Conservation (phyloP, 768 basidiomycete species). For the Zangia roseola region DNA sequence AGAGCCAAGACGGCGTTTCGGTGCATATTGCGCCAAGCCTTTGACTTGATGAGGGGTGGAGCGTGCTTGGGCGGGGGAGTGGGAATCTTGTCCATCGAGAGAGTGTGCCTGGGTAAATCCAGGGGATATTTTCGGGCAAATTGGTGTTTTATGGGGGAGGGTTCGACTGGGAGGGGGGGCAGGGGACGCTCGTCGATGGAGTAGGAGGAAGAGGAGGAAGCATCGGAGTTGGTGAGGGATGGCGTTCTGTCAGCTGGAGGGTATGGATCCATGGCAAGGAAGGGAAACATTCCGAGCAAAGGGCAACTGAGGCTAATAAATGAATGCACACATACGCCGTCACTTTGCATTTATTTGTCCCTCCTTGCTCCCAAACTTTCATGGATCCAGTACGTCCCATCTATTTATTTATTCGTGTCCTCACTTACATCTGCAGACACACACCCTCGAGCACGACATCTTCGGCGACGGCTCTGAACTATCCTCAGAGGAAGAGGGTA, state of each 20-base stretch:
- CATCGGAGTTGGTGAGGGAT: slow-evolving; percentile 29
- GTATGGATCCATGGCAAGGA: slow-evolving; percentile 26
- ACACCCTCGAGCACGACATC: slow-evolving; percentile 63
- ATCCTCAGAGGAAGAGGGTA: slow-evolving; percentile 67
- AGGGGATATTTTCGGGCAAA: neutral
- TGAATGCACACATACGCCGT: too few relatives aligned
- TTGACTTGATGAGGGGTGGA: slow-evolving; percentile 12
- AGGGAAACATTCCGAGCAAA: too few relatives aligned
- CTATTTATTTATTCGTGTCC: neutral
- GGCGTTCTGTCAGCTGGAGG: slow-evolving; percentile 17
- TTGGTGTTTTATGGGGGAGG: neutral
- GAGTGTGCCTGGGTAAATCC: neutral
- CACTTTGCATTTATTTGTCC: slow-evolving; percentile 14
- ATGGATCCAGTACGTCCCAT: slow-evolving; percentile 13
- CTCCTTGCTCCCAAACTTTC: neutral
- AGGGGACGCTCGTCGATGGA: slow-evolving; percentile 21
- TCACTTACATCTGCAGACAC: neutral
- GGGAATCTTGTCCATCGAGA: neutral
- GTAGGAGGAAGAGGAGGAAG: slow-evolving; percentile 20
- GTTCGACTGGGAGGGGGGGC: slow-evolving; percentile 13
- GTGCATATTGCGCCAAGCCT: slow-evolving; percentile 30
- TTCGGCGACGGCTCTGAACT: slow-evolving; percentile 87
- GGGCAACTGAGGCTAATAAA: neutral
- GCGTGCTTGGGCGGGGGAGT: slow-evolving; percentile 3
- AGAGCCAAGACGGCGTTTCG: slow-evolving; percentile 26